Base-by-base conservation (phyloP, 768 basidiomycete genomes). In the Collybia nuda region DNA sequence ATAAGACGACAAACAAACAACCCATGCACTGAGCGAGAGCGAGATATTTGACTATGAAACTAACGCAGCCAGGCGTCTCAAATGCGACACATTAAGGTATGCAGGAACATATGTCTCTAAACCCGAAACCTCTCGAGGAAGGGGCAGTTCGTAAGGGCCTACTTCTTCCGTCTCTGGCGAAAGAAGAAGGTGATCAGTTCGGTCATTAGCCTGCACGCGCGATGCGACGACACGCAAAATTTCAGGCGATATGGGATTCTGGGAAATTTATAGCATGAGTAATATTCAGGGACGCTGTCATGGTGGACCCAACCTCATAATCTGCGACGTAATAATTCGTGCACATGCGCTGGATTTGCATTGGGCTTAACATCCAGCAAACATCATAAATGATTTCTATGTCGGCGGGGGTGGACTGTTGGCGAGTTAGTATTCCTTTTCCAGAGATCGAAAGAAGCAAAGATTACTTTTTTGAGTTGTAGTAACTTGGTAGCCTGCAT, bases 341-440 rank as follows among this genome's bases (percentile, higher is more conserved):
- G 69, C 97, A 98, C 85, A 99, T 94, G 66, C 97, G 88, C 74
- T 98, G 97, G 57, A 99, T 98, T 69, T 99, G 97, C 71, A 95
- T 95, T 1, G 97, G 97, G 56, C 93, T 98, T 40, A 99, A 78
- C 89, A 98, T 98, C 96, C 97, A 98, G 77, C 96, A 98, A 54
- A 99, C 96, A 63, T 95, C 93, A 67, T 97, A 98, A 61, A 99
- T 96, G 62, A 98, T 98, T 71, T 98, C 95, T 54, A 99, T 97
- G 65, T 98, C 97, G 19, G 89, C 88, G 28, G 91, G 81, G 2
- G 94, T 91, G 11, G 95, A 88, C 93, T 95, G 5, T 53, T 26
- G 40, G 23, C 48, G 29, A 18, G 40, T 32, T 53, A 17, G 9
- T 24, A n/a, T 24, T 5, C n/a, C n/a, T 3, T 2, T 12, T 6